phyloP scores from a whole-genome alignment of 139 green algal genomes.

The Coelastrella sp. region DNA sequence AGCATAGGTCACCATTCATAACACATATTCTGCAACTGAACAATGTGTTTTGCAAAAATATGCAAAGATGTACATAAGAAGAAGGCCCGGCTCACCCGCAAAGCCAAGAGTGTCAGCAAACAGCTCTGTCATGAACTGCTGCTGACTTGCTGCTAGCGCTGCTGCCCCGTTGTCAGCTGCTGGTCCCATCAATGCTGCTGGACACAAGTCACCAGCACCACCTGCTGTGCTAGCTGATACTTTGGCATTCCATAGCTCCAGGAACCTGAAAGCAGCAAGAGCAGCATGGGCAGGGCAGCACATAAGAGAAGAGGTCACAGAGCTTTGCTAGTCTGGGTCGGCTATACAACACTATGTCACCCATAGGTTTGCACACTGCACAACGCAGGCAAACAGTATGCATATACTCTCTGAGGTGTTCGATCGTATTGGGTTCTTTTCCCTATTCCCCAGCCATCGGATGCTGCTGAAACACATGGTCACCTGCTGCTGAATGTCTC shows the following conservation, averaged over 20 bases:
- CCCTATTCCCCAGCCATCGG: not conserved
- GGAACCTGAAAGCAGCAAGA: constrained; percentile 60
- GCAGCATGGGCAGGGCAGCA: no score
- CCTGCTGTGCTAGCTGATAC: constrained; percentile 16
- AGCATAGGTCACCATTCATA: no score
- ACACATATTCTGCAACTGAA: no score
- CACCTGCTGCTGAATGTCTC: constrained; percentile 63
- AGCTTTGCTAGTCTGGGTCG: no score
- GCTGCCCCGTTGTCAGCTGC: constrained; percentile 35
- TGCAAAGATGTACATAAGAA: no score
- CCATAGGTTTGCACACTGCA: no score
- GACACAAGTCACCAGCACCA: constrained; percentile 60
- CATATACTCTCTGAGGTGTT: no score
- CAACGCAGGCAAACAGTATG: no score
- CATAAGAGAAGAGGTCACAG: no score
- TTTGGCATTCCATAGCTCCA: constrained; percentile 70
- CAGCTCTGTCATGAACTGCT: constrained; percentile 81
- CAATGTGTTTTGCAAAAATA: no score
- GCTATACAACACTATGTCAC: no score
- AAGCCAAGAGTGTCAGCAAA: constrained; percentile 76
- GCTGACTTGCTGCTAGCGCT: constrained; percentile 67
- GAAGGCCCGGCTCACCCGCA: constrained; percentile 50
- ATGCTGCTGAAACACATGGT: not conserved
- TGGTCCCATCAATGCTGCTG: constrained; percentile 56
- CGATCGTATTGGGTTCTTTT: no score